Conservation (phyloP, 768 basidiomycete genomes). For the Kwoniella sp. region DNA sequence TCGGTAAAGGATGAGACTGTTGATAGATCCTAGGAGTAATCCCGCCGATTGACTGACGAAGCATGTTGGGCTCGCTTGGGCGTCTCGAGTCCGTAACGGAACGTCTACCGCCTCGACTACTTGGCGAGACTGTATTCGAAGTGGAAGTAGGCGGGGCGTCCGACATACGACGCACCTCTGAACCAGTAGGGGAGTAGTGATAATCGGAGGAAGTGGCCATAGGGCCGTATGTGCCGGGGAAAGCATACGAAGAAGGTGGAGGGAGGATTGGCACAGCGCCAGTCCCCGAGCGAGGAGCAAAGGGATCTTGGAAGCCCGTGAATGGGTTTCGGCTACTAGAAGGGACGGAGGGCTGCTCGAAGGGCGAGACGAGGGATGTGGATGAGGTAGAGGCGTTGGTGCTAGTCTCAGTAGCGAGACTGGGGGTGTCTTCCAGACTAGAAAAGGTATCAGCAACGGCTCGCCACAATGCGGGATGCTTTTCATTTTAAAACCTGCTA, state of each 20-base stretch:
- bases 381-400: constrained; percentile 21
- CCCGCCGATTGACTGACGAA: constrained; percentile 9
- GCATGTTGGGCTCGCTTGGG: constrained; percentile 9
- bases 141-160: constrained; percentile 15
- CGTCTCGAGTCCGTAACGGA: constrained; percentile 16
- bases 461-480: too few species aligned
- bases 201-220: constrained; percentile 34
- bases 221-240: constrained; percentile 18
- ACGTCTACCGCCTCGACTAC: constrained; percentile 3
- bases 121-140: constrained; percentile 7
- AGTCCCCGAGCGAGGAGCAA: constrained; percentile 18
- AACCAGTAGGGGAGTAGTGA: constrained; percentile 29
- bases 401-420: constrained; percentile 13
- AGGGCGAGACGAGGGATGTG: constrained; percentile 21
- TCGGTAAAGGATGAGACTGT: background rate
- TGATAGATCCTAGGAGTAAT: constrained; percentile 13
- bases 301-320: constrained; percentile 31
- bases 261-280: background rate
- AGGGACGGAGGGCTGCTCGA: constrained; percentile 14
- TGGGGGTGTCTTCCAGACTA: constrained; percentile 9
- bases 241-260: background rate
- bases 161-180: constrained; percentile 28
- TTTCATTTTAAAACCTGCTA: too few species aligned
- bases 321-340: constrained; percentile 14
- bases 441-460: background rate